Evolutionary conservation across 1,284 basidiomycete genomes (phyloP), one percentile per base, ranked within the genome.

Genomic region (Rhodotorula sp.): DNA sequence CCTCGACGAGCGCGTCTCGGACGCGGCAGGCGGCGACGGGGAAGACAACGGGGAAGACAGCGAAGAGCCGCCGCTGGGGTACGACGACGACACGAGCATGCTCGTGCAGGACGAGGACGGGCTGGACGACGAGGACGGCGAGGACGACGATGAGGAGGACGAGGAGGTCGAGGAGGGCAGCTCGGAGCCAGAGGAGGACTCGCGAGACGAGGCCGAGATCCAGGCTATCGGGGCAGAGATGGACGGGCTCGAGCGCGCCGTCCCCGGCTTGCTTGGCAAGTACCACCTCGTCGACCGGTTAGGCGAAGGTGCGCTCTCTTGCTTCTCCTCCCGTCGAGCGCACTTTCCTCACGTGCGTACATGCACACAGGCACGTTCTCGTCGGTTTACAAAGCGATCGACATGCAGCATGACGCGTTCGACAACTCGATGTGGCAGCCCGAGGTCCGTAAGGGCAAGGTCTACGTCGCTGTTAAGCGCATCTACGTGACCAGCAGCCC

Each of bases 401-500:
- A 99, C 82, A 80, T 90, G 50, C 83, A 87, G 69, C 88, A 90
- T 80, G 87, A 91, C 78, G 81, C 85, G 55, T 95, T 90, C 87
- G 86, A 94, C 82, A 97, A 98, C 81, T 79, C 83, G 17, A 85
- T 87, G 29, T 97, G 96, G 95, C 55, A 57, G 27, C 61, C 70
- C 1, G 25, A 48, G 10, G 32, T 41, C 22, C 54, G 51, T 13
- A 69, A 56, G 22, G 72, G 74, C 64, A 74, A 77, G 57, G 82
- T 91, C 27, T 94, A 91, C 79, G 94, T 99, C 53, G 96, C 96
- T 0, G 85, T 99, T 78, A 99, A 99, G 84, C 88, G 95, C 78
- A 98, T 99, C 80, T 94, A 98, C 80, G 95, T 95, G 37, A 99
- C 96, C 0, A 95, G 92, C 79, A 93, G 90, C 73, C 96, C 96